phyloP scores from a whole-genome alignment of 106 monocot species.

The Alisma plantagoaquatica region DNA sequence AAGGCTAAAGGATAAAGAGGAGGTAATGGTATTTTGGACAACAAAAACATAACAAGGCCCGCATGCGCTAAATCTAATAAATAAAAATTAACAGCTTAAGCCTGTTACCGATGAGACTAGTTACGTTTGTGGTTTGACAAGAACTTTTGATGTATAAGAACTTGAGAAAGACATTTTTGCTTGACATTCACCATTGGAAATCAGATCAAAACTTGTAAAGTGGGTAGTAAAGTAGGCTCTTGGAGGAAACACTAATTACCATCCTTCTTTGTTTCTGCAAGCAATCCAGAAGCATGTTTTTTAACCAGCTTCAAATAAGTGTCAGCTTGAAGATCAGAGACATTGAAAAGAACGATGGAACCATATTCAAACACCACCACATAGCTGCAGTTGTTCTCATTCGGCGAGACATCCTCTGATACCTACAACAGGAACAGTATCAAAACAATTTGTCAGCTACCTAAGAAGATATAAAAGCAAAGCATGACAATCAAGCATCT shows the following conservation, averaged over 20 bases:
- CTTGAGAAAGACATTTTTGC: background rate
- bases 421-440: conserved; percentile 31
- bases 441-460: too few species aligned
- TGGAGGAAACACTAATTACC: conserved; percentile 46
- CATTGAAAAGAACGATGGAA: conserved; percentile 71
- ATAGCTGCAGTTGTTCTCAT: conserved; percentile 55
- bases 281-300: too few species aligned
- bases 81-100: too few species aligned
- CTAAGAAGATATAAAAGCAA: too few species aligned
- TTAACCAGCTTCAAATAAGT: conserved; percentile 75
- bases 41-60: too few species aligned
- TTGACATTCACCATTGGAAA: background rate
- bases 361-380: conserved; percentile 88
- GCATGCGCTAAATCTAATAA: too few species aligned
- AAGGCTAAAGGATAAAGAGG: too few species aligned
- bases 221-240: background rate
- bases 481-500: too few species aligned
- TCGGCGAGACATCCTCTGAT: conserved; percentile 31
- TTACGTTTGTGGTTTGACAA: too few species aligned
- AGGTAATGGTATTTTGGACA: too few species aligned
- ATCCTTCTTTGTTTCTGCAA: conserved; percentile 80
- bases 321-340: conserved; percentile 72
- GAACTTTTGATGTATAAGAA: too few species aligned
- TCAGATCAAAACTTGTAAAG: background rate
- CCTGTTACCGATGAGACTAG: too few species aligned